A percentile compares a stretch with the other conserved stretches of the same genome.
Evolutionary conservation across 768 basidiomycete genomes (phyloP).

Genomic region (Tricholoma matsutake): DNA sequence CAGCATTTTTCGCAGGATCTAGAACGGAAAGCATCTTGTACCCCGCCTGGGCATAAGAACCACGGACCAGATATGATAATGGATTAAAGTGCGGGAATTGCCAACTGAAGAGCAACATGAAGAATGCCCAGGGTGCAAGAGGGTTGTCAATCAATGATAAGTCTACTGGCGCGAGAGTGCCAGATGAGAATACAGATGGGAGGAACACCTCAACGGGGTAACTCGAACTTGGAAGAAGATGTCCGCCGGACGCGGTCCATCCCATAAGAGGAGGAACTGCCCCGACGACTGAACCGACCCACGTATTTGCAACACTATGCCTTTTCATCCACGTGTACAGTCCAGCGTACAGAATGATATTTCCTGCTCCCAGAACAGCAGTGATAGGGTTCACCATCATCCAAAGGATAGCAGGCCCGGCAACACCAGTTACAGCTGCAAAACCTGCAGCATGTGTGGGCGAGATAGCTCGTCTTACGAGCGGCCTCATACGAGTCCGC

Average conservation of each 20-base stretch:
- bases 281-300: conserved; percentile 93
- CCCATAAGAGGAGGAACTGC: conserved; percentile 95
- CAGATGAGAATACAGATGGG: conserved; percentile 52
- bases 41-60: conserved; percentile 88
- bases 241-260: conserved; percentile 93
- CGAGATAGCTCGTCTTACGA: conserved; percentile 81
- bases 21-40: conserved; percentile 91
- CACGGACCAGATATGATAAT: conserved; percentile 82
- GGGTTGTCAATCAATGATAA: conserved; percentile 70
- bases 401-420: conserved; percentile 77
- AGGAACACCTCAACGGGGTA: conserved; percentile 61
- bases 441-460: conserved; percentile 84
- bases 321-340: conserved; percentile 93
- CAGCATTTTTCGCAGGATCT: conserved; percentile 72
- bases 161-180: conserved; percentile 33
- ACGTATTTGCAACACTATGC: conserved; percentile 79
- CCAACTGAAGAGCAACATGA: conserved; percentile 90
- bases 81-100: conserved; percentile 99
- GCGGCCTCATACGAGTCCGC: conserved; percentile 82
- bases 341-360: conserved; percentile 88
- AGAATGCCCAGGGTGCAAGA: conserved; percentile 75
- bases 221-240: conserved; percentile 59
- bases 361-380: conserved; percentile 76
- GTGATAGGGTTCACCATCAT: conserved; percentile 84
- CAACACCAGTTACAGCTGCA: conserved; percentile 69